phyloP scores from a whole-genome alignment of 2,329 filamentous ascomycete genomes.

The Xylariaceae sp. region DNA sequence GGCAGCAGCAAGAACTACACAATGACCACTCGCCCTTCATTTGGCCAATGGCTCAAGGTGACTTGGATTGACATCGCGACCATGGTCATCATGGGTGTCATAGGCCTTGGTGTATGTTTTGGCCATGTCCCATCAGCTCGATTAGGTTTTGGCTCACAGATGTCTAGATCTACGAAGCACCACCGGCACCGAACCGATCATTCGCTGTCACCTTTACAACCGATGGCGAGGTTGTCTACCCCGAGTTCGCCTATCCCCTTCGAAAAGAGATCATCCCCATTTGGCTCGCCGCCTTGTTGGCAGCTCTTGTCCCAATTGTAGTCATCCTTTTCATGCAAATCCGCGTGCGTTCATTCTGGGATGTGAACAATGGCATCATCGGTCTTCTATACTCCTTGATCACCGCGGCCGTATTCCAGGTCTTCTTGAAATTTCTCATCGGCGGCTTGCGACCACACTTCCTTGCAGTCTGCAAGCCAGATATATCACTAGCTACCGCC shows the following conservation, averaged over 20 bases:
- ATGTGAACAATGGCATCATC: slow-evolving; percentile 66
- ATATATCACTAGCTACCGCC: slow-evolving; percentile 39
- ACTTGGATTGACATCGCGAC: slow-evolving; percentile 66
- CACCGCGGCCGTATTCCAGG: slow-evolving; percentile 69
- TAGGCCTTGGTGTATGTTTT: slow-evolving; percentile 60
- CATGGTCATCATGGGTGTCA: slow-evolving; percentile 61
- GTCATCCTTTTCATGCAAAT: slow-evolving; percentile 65
- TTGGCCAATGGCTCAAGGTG: slow-evolving; percentile 66
- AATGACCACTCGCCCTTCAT: slow-evolving; percentile 52
- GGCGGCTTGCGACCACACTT: slow-evolving; percentile 71
- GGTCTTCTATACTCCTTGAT: slow-evolving; percentile 69
- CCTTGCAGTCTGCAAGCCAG: slow-evolving; percentile 65
- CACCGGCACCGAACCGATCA: slow-evolving; percentile 63
- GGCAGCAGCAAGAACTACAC: slow-evolving; percentile 26
- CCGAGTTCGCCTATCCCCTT: slow-evolving; percentile 66
- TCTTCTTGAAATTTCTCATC: slow-evolving; percentile 72
- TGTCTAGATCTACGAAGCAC: slow-evolving; percentile 55
- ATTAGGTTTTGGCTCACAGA: neutral
- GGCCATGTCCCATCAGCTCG: neutral
- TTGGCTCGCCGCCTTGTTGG: slow-evolving; percentile 65
- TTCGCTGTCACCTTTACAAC: slow-evolving; percentile 61
- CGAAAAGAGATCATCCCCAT: slow-evolving; percentile 69
- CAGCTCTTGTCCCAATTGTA: slow-evolving; percentile 59
- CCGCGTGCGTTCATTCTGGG: slow-evolving; percentile 64
- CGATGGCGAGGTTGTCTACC: slow-evolving; percentile 65